Evolutionary conservation across 75 land plant species (phyloP), one percentile per base, ranked within the genome.

Genomic region (Pinus taeda): DNA sequence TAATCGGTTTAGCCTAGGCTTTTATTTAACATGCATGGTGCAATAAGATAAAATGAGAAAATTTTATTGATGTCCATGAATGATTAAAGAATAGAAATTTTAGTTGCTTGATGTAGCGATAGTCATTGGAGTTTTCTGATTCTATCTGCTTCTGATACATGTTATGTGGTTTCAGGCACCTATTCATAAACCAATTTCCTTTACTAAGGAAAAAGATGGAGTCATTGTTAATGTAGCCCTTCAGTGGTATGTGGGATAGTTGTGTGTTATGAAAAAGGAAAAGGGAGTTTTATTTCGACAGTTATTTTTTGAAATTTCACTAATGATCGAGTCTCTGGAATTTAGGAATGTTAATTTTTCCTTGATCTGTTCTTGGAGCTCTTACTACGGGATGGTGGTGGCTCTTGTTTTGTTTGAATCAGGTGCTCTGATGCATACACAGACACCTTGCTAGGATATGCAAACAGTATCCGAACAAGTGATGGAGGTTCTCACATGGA

Each of bases 401-500:
- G 36, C 37, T 4, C 15, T 30, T 37, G 15, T 26, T 57, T 60
- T 57, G 29, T 26, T 33, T 59, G 20, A 73, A 57, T 62, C 83
- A 97, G 99, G 99, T 92, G 93, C 82, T 30, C 92, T 39, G 99
- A 97, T 92, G 90, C 99, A 56, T 97, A 97, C 78, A 82, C 99
- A 67, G 99, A 97, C 76, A 97, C 92, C 17, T 71, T 97, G 79
- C 78, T 97, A 59, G 98, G 99, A 12, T 97, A 97, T 92, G 99
- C 99, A 49, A 97, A 97, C 74, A 97, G 99, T 84, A 94, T 97
- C 57, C 93, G 99, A 0, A 97, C 95, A 42, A 74, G 81, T 85
- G 99, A 97, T 89, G 99, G 99, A 75, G 99, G 99, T 57, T 94
- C 95, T 0, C 99, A 97, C 79, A 86, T 97, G 37, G 99, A 97